phyloP scores from a whole-genome alignment of 2,329 filamentous ascomycete species.

The Claviceps fusiformis region DNA sequence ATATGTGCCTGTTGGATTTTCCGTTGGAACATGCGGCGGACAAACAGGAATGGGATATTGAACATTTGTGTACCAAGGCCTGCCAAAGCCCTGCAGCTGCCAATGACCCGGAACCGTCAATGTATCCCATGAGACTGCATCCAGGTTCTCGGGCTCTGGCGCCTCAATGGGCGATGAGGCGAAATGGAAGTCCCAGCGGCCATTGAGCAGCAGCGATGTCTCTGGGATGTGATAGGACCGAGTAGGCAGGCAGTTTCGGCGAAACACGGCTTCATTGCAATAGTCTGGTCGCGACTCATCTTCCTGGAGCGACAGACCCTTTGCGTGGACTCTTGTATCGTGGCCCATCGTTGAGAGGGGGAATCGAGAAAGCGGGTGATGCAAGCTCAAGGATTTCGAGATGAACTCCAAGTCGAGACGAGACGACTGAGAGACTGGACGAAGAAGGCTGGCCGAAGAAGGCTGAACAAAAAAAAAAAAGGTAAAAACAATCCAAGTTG shows the following conservation, averaged over 20 bases:
- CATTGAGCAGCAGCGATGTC: conserved; percentile 37
- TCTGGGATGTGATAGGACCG: conserved; percentile 40
- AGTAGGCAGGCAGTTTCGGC: conserved; percentile 38
- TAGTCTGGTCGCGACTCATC: conserved; percentile 30
- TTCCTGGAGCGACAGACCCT: conserved; percentile 21
- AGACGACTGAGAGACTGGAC: no score
- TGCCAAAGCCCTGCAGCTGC: conserved; percentile 54
- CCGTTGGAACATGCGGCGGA: conserved; percentile 45
- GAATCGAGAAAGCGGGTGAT: neutral
- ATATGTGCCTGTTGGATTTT: conserved; percentile 52
- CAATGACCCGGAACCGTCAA: conserved; percentile 48
- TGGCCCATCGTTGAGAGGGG: neutral
- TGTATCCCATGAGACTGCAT: conserved; percentile 24
- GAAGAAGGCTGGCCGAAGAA: no score
- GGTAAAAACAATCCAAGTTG: no score
- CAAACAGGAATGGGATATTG: conserved; percentile 50
- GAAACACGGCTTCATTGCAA: conserved; percentile 35
- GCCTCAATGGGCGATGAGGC: conserved; percentile 31
- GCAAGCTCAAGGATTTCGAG: neutral
- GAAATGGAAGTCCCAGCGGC: conserved; percentile 43
- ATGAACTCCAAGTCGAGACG: neutral
- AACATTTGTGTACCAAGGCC: conserved; percentile 54
- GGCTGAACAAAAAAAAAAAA: no score
- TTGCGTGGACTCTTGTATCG: neutral
- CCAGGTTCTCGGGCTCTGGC: conserved; percentile 21